These are phyloP conservation scores for Rhodotorula graminis DNA, from an alignment of 768 basidiomycete species.

Conservation along the genomic window DNA sequence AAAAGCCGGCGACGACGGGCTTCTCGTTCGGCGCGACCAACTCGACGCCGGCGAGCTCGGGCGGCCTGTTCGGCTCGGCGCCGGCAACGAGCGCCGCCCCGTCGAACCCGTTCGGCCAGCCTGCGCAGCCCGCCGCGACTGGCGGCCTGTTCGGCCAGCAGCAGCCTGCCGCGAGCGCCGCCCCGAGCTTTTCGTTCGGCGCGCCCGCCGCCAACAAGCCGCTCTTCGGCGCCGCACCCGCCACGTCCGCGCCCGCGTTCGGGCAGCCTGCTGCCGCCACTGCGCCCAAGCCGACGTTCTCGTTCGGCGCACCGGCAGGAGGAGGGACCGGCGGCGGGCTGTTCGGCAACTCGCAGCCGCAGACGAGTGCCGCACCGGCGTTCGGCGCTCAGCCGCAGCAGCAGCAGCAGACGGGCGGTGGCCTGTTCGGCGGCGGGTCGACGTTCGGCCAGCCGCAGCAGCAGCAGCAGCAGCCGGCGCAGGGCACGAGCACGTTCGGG, in stretches of 20 bases:
- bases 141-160: conserved; percentile 18
- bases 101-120: conserved; percentile 32
- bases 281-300: conserved; percentile 21
- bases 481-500: conserved; percentile 4
- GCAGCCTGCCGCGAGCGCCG: conserved; percentile 11
- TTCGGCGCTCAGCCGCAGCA: conserved; percentile 21
- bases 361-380: conserved; percentile 4
- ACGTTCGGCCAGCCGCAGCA: conserved; percentile 27
- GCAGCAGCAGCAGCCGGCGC: background rate
- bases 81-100: conserved; percentile 6
- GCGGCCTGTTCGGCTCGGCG: conserved; percentile 44
- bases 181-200: conserved; percentile 24
- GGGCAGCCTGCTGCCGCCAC: conserved; percentile 16
- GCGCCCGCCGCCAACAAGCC: conserved; percentile 22
- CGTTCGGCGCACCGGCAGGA: conserved; percentile 14
- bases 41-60: conserved; percentile 14
- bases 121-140: conserved; percentile 17
- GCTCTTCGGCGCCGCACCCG: conserved; percentile 32
- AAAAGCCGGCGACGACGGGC: conserved; percentile 28
- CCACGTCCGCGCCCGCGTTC: conserved; percentile 25
- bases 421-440: conserved; percentile 43
- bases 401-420: conserved; percentile 28
- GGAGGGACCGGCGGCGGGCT: conserved; percentile 23
- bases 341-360: conserved; percentile 9
- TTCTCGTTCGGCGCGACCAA: conserved; percentile 26